Percentiles rank a stretch among this genome's conserved stretches.
Conservation (phyloP, 345 rosid genomes). For the Eucalyptus cloeziana region DNA sequence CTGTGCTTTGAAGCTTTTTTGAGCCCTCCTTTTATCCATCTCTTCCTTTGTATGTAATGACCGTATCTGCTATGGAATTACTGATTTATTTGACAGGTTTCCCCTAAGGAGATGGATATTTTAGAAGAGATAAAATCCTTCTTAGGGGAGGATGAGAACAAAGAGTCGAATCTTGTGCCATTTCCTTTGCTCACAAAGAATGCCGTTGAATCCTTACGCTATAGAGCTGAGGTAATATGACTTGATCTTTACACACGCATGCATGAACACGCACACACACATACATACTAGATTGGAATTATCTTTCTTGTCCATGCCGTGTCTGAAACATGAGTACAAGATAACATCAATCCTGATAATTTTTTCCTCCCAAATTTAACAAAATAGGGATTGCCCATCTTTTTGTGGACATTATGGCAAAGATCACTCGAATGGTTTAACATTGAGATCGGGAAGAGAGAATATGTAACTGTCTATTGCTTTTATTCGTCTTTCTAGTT, state of each 20-base stretch:
- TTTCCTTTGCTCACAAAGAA: conserved; percentile 64
- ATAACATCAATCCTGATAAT: neutral
- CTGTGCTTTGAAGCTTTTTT: neutral
- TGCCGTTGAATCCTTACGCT: conserved; percentile 81
- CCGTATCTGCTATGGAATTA: neutral
- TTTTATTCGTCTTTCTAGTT: neutral
- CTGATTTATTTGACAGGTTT: conserved; percentile 37
- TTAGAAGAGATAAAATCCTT: conserved; percentile 67
- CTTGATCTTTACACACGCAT: neutral
- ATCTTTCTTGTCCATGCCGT: neutral
- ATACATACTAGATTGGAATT: neutral
- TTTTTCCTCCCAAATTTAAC: neutral
- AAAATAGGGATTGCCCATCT: neutral
- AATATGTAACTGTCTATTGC: neutral
- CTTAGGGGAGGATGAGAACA: conserved; percentile 45
- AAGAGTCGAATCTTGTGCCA: conserved; percentile 30
- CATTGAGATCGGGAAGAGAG: neutral
- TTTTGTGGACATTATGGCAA: neutral
- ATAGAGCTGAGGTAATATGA: conserved; percentile 75
- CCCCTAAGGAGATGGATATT: conserved; percentile 65
- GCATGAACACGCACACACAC: accelerated
- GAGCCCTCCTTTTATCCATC: neutral
- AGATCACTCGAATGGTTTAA: neutral
- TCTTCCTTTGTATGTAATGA: neutral
- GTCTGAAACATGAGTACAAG: neutral